These are phyloP conservation scores for Termitomyces sp. DNA, from an alignment of 768 basidiomycete species.

Conservation along the genomic window DNA sequence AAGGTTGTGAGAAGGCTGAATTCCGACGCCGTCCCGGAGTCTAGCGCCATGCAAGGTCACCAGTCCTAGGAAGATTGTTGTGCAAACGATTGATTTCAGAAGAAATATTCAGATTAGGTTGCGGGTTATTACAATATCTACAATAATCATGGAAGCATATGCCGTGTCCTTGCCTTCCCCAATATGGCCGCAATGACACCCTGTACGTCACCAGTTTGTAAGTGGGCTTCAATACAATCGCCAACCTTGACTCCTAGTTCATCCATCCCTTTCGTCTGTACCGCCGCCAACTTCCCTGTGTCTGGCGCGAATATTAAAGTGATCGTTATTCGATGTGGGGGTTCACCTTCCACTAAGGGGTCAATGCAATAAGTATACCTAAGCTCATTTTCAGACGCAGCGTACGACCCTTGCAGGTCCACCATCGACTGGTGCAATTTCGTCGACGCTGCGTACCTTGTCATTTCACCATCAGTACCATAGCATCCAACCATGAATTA, in stretches of 20 bases:
- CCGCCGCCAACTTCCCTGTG: slow-evolving; percentile 59
- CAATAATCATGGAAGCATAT: neutral
- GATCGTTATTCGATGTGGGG: slow-evolving; percentile 39
- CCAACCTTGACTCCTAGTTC: slow-evolving; percentile 48
- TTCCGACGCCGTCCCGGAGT: neutral
- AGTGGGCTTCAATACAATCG: slow-evolving; percentile 56
- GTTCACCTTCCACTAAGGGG: slow-evolving; percentile 13
- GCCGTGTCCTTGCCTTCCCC: slow-evolving; percentile 32
- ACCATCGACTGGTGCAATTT: slow-evolving; percentile 58
- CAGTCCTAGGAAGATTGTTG: neutral
- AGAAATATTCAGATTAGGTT: neutral
- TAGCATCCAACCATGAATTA: neutral
- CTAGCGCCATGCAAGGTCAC: neutral
- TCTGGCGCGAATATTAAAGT: slow-evolving; percentile 66
- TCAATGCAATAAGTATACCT: slow-evolving; percentile 59
- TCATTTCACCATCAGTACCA: neutral
- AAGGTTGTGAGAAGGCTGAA: neutral
- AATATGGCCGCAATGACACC: slow-evolving; percentile 61
- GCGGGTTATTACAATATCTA: neutral
- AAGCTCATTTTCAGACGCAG: slow-evolving; percentile 73
- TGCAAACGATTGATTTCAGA: neutral
- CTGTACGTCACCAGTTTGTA: slow-evolving; percentile 60
- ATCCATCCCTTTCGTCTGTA: slow-evolving; percentile 45
- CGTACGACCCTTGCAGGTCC: slow-evolving; percentile 52
- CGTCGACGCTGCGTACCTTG: slow-evolving; percentile 70